A percentile compares a stretch with the other conserved stretches of the same genome.
These are phyloP conservation scores for Vaccinium myrtillus DNA, from an alignment of 148 eudicot genomes.

Conservation along the genomic window DNA sequence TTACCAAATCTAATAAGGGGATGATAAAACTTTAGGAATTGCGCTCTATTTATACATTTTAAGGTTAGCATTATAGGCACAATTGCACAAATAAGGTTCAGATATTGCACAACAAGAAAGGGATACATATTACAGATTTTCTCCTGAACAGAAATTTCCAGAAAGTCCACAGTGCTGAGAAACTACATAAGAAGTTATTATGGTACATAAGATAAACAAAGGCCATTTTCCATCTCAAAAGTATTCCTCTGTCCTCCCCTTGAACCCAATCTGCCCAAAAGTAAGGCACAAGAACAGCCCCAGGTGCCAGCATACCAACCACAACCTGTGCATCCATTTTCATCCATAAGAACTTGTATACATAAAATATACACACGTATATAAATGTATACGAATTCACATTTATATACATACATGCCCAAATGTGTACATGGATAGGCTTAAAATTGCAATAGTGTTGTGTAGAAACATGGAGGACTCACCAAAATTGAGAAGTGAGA, in stretches of 20 bases:
- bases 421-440: too few species aligned
- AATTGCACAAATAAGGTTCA: background rate
- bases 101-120: background rate
- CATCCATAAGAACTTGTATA: background rate
- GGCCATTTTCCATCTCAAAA: conserved; percentile 37
- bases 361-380: background rate
- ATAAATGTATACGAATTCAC: background rate
- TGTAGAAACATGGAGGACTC: conserved; percentile 1
- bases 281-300: conserved; percentile 81
- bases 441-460: background rate
- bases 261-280: conserved; percentile 98
- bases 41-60: background rate
- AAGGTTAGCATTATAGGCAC: background rate
- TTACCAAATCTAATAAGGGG: background rate
- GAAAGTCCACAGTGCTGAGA: background rate
- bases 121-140: background rate
- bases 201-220: conserved; percentile 9
- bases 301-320: conserved; percentile 86
- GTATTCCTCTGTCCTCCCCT: conserved; percentile 93
- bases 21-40: background rate
- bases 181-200: background rate
- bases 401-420: background rate
- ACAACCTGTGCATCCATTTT: conserved; percentile 53
- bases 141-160: background rate
- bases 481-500: conserved; percentile 87